These are phyloP conservation scores for Xylaria sp. DNA, from an alignment of 2,329 filamentous ascomycete genomes.

Conservation along the genomic window DNA sequence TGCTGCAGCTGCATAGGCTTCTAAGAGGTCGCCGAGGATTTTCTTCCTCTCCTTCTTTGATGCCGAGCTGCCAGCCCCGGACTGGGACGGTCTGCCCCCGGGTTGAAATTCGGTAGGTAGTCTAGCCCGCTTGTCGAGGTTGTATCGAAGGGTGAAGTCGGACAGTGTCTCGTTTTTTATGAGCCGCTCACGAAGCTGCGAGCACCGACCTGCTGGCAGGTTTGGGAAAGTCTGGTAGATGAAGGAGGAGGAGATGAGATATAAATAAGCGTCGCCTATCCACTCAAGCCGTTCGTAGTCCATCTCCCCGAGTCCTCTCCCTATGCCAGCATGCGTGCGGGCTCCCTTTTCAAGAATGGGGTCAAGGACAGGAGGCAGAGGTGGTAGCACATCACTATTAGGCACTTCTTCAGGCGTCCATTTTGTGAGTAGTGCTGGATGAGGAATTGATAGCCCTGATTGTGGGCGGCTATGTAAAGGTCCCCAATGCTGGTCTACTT, in stretches of 20 bases:
- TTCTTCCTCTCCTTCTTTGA: conserved; percentile 67
- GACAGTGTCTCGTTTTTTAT: conserved; percentile 82
- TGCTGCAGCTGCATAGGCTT: conserved; percentile 84
- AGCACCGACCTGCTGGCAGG: conserved; percentile 70
- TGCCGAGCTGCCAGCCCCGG: conserved; percentile 44
- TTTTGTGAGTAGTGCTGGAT: conserved; percentile 45
- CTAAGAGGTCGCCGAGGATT: conserved; percentile 84
- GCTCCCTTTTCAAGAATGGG: conserved; percentile 63
- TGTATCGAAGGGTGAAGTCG: conserved; percentile 72
- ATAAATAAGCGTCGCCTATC: conserved; percentile 85
- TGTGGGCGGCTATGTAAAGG: neutral
- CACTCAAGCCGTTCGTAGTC: conserved; percentile 87
- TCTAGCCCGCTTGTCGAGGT: conserved; percentile 67
- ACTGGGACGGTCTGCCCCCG: conserved; percentile 35
- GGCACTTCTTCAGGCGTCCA: conserved; percentile 60
- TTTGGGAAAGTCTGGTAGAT: conserved; percentile 75
- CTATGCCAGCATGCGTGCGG: conserved; percentile 68
- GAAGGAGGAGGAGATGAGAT: conserved; percentile 75
- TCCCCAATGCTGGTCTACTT: conserved; percentile 24
- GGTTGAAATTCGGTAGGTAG: conserved; percentile 56
- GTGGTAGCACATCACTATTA: conserved; percentile 50
- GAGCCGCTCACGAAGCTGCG: conserved; percentile 77
- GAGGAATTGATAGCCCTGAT: conserved; percentile 28
- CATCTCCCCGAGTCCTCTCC: conserved; percentile 44
- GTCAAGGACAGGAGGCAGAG: conserved; percentile 66